Percentiles rank a stretch among this genome's conserved stretches.
These are phyloP conservation scores for Geranium rotundifolium DNA, from an alignment of 345 rosid species.

Conservation along the genomic window DNA sequence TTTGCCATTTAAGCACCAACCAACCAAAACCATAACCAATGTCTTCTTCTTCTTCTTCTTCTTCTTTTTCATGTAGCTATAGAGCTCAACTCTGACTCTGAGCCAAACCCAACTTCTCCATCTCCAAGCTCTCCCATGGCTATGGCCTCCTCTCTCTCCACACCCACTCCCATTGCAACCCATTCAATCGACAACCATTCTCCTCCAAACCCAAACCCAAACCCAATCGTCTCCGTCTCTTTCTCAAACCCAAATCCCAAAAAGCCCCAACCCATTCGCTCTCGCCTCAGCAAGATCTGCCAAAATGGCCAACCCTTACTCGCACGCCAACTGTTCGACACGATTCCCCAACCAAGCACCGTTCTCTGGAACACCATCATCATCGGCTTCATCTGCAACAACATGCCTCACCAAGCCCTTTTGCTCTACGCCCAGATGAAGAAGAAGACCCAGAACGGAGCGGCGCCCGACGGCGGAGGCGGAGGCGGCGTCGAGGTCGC, in stretches of 20 bases:
- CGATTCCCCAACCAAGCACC: slow-evolving; percentile 63
- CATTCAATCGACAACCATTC: too few species aligned
- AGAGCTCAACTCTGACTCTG: background rate
- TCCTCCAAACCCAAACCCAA: background rate
- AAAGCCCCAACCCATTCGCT: slow-evolving; percentile 61
- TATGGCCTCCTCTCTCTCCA: slow-evolving; percentile 29
- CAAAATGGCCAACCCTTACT: slow-evolving; percentile 66
- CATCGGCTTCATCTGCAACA: slow-evolving; percentile 76
- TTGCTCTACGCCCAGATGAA: slow-evolving; percentile 59
- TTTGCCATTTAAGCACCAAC: too few species aligned
- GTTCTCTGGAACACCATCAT: slow-evolving; percentile 82
- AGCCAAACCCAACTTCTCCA: too few species aligned
- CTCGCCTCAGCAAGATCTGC: slow-evolving; percentile 68
- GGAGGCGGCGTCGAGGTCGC: slow-evolving; percentile 87
- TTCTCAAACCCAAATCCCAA: slow-evolving; percentile 24
- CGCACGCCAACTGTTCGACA: slow-evolving; percentile 77
- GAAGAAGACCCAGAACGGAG: slow-evolving; percentile 21
- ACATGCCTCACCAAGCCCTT: slow-evolving; percentile 62
- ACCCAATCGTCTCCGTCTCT: slow-evolving; percentile 13
- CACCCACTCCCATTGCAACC: slow-evolving; percentile 7
- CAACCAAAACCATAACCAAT: too few species aligned
- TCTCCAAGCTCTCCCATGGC: slow-evolving; percentile 4
- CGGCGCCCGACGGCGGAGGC: too few species aligned
- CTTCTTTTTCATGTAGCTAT: background rate
- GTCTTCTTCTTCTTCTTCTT: too few species aligned